Base-by-base conservation (phyloP, 2,329 filamentous ascomycete genomes). In the Cyphellophora attinorum region DNA sequence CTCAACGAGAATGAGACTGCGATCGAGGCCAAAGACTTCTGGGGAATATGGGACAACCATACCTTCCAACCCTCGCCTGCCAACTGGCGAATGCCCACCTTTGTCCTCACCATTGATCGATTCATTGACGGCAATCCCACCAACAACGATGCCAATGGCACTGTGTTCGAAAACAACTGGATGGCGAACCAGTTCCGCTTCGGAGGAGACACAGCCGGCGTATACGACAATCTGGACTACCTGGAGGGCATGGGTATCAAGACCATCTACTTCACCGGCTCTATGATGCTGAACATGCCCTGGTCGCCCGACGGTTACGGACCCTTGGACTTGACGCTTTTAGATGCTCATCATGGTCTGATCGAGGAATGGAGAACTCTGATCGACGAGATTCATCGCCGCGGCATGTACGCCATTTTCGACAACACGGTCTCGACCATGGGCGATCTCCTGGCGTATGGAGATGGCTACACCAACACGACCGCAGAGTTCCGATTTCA, bases 341-440 rank as follows among this genome's bases (percentile, higher is more conserved):
- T 74, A 14, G 70, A 74, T 44, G 57, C 59, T 21, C 70, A 74
- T 41, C 65, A 68, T 37, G 70, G 70, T 23, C 61, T 58, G 29
- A 64, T 74, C 35, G 48, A 60, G 12, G 53, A 60, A 30, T 72
- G 67, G 66, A 60, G 67, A 34, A 50, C 51, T 12, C 56, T 61
- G 6, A 62, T 73, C 34, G 51, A 60, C 21, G 65, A 64, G 28
- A 67, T 73, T 12, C 70, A 74, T 44, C 40, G 46, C 4, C 57
- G 62, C 15, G 62, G 58, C 36, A 72, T 74, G 68, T 71, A 70
- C 48, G 66, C 72, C 21, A 53, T 74, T 19, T 44, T 73, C 30
- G 70, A 73, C 46, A 71, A 72, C 46, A 73, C 70, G 5, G 62
- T 73, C 49, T 59, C 62, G 11, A 74, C 68, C n/a, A 67, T 73